Conservation (phyloP, 1,139 yeast genomes). For the Magnusiomyces fungicola region DNA sequence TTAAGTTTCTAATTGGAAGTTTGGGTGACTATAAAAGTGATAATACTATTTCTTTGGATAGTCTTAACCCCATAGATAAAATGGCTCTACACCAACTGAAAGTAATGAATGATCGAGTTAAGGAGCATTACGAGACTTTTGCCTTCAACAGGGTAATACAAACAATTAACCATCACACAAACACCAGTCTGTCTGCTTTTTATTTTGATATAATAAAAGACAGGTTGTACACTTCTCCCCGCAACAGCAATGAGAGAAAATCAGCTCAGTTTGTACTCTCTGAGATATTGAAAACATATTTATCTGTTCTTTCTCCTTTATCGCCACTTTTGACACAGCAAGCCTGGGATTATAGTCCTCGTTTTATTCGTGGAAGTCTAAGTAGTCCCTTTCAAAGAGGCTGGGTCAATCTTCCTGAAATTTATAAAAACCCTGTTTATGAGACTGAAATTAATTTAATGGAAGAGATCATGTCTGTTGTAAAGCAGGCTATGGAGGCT, state of each 20-base stretch:
- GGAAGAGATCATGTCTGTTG: constrained; percentile 43
- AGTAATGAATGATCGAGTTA: constrained; percentile 40
- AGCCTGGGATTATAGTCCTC: constrained; percentile 59
- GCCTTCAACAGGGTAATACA: constrained; percentile 63
- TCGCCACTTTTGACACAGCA: constrained; percentile 83
- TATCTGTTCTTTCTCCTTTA: constrained; percentile 68
- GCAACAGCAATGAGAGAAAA: constrained; percentile 44
- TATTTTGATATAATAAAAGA: constrained; percentile 88
- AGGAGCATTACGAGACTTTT: constrained; percentile 45
- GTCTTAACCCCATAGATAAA: constrained; percentile 45
- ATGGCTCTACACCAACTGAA: constrained; percentile 52
- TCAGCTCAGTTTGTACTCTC: constrained; percentile 66
- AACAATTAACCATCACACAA: constrained; percentile 63
- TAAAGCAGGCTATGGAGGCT: constrained; percentile 43
- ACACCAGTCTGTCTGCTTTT: constrained; percentile 66
- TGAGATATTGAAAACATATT: constrained; percentile 53
- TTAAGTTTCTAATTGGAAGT: constrained; percentile 65
- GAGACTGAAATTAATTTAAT: constrained; percentile 34
- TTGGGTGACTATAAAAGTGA: constrained; percentile 21
- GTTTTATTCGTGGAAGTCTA: constrained; percentile 29
- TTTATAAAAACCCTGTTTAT: constrained; percentile 33
- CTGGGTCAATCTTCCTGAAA: constrained; percentile 35
- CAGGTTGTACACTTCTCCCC: constrained; percentile 52
- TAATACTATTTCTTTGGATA: constrained; percentile 3
- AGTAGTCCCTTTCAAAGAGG: constrained; percentile 51